Evolutionary conservation across 116 monocot species (phyloP), one percentile per base, ranked within the genome.

Genomic region (Papilionanthe hybrid): DNA sequence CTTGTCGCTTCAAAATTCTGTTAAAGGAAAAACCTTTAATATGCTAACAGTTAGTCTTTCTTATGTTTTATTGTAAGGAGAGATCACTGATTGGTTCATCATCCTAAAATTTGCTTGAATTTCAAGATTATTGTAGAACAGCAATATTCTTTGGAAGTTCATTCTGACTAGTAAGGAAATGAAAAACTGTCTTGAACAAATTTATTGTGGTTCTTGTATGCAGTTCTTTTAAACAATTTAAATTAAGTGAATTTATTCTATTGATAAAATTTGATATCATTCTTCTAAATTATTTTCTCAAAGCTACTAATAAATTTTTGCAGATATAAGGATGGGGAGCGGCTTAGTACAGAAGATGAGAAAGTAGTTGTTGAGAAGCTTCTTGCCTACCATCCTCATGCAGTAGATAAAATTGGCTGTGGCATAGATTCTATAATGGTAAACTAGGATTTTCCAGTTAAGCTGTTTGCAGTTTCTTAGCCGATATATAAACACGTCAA

Each of bases 321-420:
- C 87, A 96, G 96, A 84, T 93, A 97, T 67, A 65, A 23, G 80
- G 90, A 97, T 87, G 94, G 97, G 17, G 88, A 86, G 72, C 73
- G 86, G 72, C 77, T 94, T 49, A 89, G 66, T 68, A 60, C 75
- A 81, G 92, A 94, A 72, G 92, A 97, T 87, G 86, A 92, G 75
- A 90, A 92, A 80, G 56, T 67, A 78, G 86, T 94, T 17, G 77
- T 89, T 76, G 86, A 92, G 78, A 94, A 94, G 77, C 91, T 97
- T 91, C 97, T 97, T 81, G 80, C 86, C 66, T 88, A 92, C 66
- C 97, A 97, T 83, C 97, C 94, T 29, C 88, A 84, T 86, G 87
- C 92, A 65, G 87, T 87, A 83, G 94, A 94, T 84, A 94, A 97
- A 86, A 92, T 97, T 86, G 97, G 97, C 53, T 88, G 87, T 81